Evolutionary conservation across 1,284 basidiomycete species (phyloP).

Genomic region (Ceratobasidium sp.): DNA sequence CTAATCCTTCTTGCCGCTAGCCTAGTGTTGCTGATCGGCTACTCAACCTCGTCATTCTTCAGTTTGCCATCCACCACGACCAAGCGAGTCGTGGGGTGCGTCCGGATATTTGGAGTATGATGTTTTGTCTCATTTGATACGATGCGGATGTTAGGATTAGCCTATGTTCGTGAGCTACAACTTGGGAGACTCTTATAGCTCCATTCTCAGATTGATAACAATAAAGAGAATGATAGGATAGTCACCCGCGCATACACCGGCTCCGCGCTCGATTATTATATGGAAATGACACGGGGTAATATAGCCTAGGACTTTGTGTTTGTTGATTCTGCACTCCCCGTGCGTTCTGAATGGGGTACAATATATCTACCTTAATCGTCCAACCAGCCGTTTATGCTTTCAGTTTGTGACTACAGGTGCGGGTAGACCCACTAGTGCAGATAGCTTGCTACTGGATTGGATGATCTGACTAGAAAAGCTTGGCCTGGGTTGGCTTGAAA

Average conservation of each 20-base stretch:
- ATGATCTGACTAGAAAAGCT: conserved; percentile 85
- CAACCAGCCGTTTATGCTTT: no score
- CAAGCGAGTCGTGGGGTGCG: conserved; percentile 90
- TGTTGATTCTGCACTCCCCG: conserved; percentile 89
- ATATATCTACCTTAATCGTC: conserved; percentile 84
- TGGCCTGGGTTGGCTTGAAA: conserved; percentile 83
- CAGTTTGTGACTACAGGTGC: no score
- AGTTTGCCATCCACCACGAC: conserved; percentile 95
- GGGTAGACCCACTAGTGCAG: conserved; percentile 73
- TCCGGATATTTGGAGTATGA: conserved; percentile 90
- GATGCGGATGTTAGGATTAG: conserved; percentile 89
- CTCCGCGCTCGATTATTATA: conserved; percentile 96
- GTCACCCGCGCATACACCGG: conserved; percentile 87
- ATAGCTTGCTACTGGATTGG: conserved; percentile 93
- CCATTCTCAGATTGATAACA: neutral
- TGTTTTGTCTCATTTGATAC: conserved; percentile 86
- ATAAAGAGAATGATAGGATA: neutral
- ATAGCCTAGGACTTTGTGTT: conserved; percentile 93
- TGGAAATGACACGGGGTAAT: conserved; percentile 96
- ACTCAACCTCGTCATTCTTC: conserved; percentile 86
- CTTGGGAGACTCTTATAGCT: conserved; percentile 82
- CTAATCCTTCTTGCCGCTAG: conserved; percentile 51
- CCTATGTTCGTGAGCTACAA: conserved; percentile 93
- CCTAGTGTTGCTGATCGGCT: conserved; percentile 70
- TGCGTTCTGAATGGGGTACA: conserved; percentile 90